These are phyloP conservation scores for Scheffersomyces stambukii DNA, from an alignment of 1,139 yeast genomes.

Conservation along the genomic window DNA sequence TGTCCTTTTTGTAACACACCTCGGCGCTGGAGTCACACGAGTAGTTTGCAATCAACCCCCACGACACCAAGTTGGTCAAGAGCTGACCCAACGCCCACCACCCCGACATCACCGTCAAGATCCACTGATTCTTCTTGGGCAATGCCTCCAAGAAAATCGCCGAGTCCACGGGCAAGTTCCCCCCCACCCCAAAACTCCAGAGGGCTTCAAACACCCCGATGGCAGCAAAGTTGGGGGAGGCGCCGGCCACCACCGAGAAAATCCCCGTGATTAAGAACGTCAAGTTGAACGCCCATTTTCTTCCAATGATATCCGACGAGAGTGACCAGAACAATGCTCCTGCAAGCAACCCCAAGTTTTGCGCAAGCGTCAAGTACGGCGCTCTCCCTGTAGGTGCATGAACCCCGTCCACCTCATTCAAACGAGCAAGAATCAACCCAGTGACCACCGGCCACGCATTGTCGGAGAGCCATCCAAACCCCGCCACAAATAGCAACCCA, in stretches of 20 bases:
- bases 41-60: conserved; percentile 38
- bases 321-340: conserved; percentile 44
- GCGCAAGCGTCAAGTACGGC: conserved; percentile 39
- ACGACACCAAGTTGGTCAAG: conserved; percentile 33
- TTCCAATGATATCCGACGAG: conserved; percentile 38
- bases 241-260: conserved; percentile 35
- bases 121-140: conserved; percentile 35
- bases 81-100: conserved; percentile 46
- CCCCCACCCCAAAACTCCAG: conserved; percentile 47
- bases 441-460: conserved; percentile 44
- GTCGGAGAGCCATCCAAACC: conserved; percentile 44
- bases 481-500: conserved; percentile 40
- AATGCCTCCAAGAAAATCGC: conserved; percentile 42
- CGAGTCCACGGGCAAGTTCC: conserved; percentile 42
- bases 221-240: conserved; percentile 39
- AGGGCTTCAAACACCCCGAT: conserved; percentile 34
- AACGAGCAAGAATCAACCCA: conserved; percentile 29
- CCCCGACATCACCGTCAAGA: conserved; percentile 38
- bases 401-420: conserved; percentile 35
- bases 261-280: conserved; percentile 40
- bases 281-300: conserved; percentile 41
- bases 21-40: conserved; percentile 24
- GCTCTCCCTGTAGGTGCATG: conserved; percentile 31
- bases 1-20: conserved; percentile 29
- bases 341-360: conserved; percentile 37